These are phyloP conservation scores for Debaryomyces sp. DNA, from an alignment of 1,139 yeast species.

Conservation along the genomic window DNA sequence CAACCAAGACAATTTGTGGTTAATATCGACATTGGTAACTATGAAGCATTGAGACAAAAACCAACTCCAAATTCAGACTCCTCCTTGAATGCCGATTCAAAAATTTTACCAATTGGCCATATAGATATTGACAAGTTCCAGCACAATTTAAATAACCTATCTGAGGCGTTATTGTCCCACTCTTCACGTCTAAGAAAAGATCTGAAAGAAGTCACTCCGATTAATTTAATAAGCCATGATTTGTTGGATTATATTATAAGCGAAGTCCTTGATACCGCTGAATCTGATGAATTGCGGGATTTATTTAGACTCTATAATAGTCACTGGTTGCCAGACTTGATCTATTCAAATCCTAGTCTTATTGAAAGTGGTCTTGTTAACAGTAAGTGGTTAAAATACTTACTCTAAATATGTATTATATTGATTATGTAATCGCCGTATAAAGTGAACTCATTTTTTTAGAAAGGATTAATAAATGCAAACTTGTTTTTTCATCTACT, in stretches of 20 bases:
- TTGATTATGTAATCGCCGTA: conserved; percentile 12
- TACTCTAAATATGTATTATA: conserved; percentile 24
- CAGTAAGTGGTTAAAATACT: conserved; percentile 43
- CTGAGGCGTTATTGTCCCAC: conserved; percentile 28
- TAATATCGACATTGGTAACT: conserved; percentile 46
- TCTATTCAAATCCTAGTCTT: conserved; percentile 46
- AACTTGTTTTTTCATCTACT: not conserved
- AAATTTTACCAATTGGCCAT: conserved; percentile 37
- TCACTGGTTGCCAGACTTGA: conserved; percentile 45
- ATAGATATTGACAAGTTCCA: conserved; percentile 39
- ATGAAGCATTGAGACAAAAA: conserved; percentile 43
- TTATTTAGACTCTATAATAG: conserved; percentile 43
- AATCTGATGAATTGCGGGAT: conserved; percentile 26
- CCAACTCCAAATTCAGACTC: conserved; percentile 14
- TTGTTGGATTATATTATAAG: conserved; percentile 35
- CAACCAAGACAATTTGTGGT: conserved; percentile 50
- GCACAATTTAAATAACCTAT: conserved; percentile 26
- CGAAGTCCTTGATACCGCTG: conserved; percentile 30
- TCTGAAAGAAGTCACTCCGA: conserved; percentile 20
- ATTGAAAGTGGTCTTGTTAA: conserved; percentile 39
- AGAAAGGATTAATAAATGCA: not conserved
- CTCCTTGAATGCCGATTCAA: conserved; percentile 18
- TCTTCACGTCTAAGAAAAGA: conserved; percentile 21
- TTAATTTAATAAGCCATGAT: conserved; percentile 35
- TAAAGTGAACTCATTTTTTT: conserved; percentile 3